phyloP scores from a whole-genome alignment of 768 basidiomycete species.

The Tulasnella sp. region DNA sequence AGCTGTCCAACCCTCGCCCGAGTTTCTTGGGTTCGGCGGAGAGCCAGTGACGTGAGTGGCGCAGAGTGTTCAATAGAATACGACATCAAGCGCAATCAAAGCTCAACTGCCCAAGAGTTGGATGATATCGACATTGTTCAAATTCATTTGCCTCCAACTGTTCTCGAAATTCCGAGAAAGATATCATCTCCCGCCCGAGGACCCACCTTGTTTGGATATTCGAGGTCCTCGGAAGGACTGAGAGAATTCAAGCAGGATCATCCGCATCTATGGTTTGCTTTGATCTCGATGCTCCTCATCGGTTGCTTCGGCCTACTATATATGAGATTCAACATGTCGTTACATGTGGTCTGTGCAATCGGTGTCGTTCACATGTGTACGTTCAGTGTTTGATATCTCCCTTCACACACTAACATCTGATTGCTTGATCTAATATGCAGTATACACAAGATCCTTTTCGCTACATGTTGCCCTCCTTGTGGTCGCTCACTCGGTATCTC shows the following conservation, averaged over 20 bases:
- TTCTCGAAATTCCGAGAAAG: not conserved
- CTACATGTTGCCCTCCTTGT: no score
- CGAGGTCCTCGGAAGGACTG: not conserved
- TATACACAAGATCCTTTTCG: no score
- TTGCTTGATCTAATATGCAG: no score
- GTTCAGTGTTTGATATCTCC: no score
- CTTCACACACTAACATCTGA: no score
- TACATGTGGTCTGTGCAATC: not conserved
- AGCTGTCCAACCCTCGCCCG: not conserved
- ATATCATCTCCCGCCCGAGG: not conserved
- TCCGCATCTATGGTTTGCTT: not conserved
- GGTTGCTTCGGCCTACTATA: not conserved
- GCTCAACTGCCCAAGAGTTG: not conserved
- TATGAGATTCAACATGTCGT: not conserved
- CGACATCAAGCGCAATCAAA: not conserved
- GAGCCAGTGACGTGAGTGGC: not conserved
- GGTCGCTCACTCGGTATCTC: no score
- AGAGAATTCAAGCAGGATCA: not conserved
- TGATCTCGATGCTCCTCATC: not conserved
- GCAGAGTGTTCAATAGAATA: not conserved
- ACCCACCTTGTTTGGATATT: not conserved
- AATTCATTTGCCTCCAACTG: not conserved
- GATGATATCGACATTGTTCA: not conserved
- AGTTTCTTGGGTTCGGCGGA: slow-evolving; percentile 1
- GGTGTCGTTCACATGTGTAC: not conserved